phyloP scores from a whole-genome alignment of 805 yeast species.

The Debaryomyces prosopidis region DNA sequence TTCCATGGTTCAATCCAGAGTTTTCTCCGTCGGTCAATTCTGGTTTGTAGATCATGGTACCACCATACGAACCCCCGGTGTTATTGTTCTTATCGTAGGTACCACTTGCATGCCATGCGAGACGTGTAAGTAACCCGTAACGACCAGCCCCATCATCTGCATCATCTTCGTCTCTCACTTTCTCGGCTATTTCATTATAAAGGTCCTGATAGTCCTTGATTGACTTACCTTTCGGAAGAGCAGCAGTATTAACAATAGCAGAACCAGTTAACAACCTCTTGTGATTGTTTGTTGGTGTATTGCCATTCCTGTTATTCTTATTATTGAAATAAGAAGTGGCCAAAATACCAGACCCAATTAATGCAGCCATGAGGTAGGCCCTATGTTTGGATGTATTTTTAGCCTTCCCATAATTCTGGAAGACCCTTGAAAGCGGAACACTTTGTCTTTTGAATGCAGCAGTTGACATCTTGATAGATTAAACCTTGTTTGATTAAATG shows the following conservation, averaged over 20 bases:
- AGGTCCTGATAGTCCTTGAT: slow-evolving; percentile 60
- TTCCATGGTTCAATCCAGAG: slow-evolving; percentile 61
- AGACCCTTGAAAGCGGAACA: slow-evolving; percentile 1
- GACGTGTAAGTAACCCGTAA: slow-evolving; percentile 36
- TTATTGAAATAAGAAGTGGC: slow-evolving; percentile 18
- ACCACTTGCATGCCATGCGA: slow-evolving; percentile 42
- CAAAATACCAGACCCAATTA: slow-evolving; percentile 23
- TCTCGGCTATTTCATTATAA: slow-evolving; percentile 72
- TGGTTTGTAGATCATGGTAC: slow-evolving; percentile 36
- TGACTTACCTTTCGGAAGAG: slow-evolving; percentile 36
- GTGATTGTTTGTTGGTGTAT: slow-evolving; percentile 7
- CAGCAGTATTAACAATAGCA: slow-evolving; percentile 27
- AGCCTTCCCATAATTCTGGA: background rate
- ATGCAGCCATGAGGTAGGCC: slow-evolving; percentile 14
- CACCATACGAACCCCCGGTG: slow-evolving; percentile 38
- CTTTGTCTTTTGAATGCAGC: slow-evolving; percentile 5
- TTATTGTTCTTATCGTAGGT: slow-evolving; percentile 27
- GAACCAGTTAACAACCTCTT: slow-evolving; percentile 20
- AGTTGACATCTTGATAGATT: slow-evolving; percentile 9
- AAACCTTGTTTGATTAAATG: background rate
- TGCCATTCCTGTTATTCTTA: slow-evolving; percentile 12
- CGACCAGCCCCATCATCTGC: slow-evolving; percentile 39
- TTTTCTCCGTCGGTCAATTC: slow-evolving; percentile 46
- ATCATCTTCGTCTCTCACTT: slow-evolving; percentile 48
- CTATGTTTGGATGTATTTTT: background rate